Evolutionary conservation across 306 rosid species (phyloP).

Genomic region (Vachellia collinsii): DNA sequence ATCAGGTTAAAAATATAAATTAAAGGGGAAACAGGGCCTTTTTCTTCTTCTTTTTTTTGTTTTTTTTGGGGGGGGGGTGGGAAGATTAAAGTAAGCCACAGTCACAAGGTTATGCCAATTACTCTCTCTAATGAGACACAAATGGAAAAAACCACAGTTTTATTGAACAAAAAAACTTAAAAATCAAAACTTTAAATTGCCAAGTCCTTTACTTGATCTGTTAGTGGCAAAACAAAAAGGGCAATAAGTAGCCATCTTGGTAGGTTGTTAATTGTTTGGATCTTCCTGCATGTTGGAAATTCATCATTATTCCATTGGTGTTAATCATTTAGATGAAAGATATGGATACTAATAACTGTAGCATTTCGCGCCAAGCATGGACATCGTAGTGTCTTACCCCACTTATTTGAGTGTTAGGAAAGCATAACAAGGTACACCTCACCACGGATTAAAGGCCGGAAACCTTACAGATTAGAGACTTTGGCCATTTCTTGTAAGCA

Average conservation of each 20-base stretch:
- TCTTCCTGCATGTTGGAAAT: constrained; percentile 19
- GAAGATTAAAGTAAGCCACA: neutral
- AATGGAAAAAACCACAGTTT: neutral
- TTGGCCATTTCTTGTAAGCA: constrained; percentile 2
- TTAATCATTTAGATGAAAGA: neutral
- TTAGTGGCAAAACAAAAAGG: constrained; percentile 3
- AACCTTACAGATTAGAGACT: neutral
- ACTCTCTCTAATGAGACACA: neutral
- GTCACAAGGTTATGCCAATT: neutral
- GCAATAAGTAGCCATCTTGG: no score
- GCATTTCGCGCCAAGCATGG: constrained; percentile 6
- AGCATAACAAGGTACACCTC: neutral
- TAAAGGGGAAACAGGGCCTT: no score
- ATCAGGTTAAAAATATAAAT: no score
- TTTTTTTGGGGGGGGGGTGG: no score
- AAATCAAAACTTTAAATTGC: neutral
- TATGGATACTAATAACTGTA: no score
- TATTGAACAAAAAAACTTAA: constrained; percentile 1
- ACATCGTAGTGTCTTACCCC: constrained; percentile 7
- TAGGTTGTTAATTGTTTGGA: neutral
- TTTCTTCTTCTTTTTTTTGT: no score
- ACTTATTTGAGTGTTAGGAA: neutral
- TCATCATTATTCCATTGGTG: neutral
- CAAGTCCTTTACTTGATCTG: neutral
- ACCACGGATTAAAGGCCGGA: neutral